Conservation (phyloP, 2,329 filamentous ascomycete species). For the Microdochium bolleyi region DNA sequence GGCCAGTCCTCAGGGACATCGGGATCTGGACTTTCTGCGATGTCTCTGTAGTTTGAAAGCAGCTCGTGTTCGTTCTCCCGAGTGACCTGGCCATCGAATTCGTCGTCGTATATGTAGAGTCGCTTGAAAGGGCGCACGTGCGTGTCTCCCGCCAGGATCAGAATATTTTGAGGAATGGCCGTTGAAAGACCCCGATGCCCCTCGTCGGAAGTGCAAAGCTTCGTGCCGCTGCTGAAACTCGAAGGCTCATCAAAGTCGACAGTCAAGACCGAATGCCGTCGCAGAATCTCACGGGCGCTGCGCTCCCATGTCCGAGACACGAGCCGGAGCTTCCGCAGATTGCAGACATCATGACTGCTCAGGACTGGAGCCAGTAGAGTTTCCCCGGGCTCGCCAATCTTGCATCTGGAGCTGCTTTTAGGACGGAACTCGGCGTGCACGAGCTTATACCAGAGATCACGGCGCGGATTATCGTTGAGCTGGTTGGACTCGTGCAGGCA, state of each 20-base stretch:
- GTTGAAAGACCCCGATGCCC: neutral
- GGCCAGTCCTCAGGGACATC: neutral
- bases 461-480: neutral
- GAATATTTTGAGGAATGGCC: neutral
- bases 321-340: neutral
- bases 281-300: neutral
- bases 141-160: neutral
- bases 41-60: neutral
- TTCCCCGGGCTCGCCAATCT: too few relatives aligned
- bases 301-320: neutral
- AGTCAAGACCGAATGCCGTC: neutral
- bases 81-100: neutral
- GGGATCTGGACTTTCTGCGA: neutral
- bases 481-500: neutral
- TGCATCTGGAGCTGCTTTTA: too few relatives aligned
- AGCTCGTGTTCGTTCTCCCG: neutral
- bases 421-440: neutral
- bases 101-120: neutral
- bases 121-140: neutral
- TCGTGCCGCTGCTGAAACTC: neutral
- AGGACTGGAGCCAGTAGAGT: too few relatives aligned
- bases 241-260: neutral
- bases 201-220: neutral
- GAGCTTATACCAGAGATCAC: neutral
- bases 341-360: neutral